Evolutionary conservation across 495 filamentous ascomycete genomes (phyloP), one percentile per base, ranked within the genome.

Genomic region (Neurospora sp.): DNA sequence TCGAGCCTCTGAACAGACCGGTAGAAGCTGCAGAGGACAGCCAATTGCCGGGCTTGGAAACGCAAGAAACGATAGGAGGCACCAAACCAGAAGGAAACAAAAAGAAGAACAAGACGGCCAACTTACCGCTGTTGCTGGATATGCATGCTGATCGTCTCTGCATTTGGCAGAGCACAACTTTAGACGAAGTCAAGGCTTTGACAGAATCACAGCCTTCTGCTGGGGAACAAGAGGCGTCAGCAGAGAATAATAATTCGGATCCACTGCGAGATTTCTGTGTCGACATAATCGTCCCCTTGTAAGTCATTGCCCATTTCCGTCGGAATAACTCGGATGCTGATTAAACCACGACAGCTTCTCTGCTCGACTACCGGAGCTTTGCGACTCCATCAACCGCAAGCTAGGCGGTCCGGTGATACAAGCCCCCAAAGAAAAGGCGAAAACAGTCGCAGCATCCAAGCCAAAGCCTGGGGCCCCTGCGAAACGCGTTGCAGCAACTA

Each of bases 241-340:
- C 79, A 23, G 76, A 78, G 18, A 80, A 77, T 72, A 74, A 73
- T 39, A 79, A 79, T 59, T 81, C 82, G 1, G 84, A 85, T 46
- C 82, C 79, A 23, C 73, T 85, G 12, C 81, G 83, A 70, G 85
- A 94, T 78, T 99, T 98, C 77, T 98, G 94, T 79, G 88, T 94
- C 3, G 95, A 98, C 81, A 93, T 99, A 70, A 90, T 99, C 77
- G 83, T 96, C 46, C 95, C 96, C 66, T 98, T 99, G 90, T 92
- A 85, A 88, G 89, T 82, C 27, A 42, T 69, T 1, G 12, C 12
- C 39, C 35, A 11, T 70, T n/a, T 20, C 20, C 27, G 2, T 11
- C n/a, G 4, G 7, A 44, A 40, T 20, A 37, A n/a, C 23, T 18
- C 38, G 54, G 10, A 35, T 70, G 10, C 69, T 72, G 44, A 73